A percentile compares a stretch with the other conserved stretches of the same genome.
phyloP scores from a whole-genome alignment of 148 eudicot genomes.

The Silene latifolia region DNA sequence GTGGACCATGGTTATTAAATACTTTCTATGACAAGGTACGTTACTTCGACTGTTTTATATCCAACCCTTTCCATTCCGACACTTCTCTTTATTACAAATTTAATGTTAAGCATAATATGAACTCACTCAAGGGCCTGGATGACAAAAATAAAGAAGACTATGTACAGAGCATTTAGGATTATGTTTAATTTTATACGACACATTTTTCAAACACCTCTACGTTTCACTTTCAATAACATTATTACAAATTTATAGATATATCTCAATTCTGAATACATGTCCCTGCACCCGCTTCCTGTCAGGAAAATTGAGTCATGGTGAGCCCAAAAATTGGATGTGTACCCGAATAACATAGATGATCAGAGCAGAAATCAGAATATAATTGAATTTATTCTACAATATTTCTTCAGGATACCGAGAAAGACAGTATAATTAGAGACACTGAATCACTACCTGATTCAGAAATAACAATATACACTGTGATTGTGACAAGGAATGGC shows the following conservation, averaged over 20 bases:
- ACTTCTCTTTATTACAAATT: background rate
- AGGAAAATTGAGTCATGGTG: too few relatives aligned
- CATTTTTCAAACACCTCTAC: too few relatives aligned
- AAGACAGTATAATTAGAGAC: background rate
- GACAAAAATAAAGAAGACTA: background rate
- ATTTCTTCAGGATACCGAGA: background rate
- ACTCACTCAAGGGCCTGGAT: background rate
- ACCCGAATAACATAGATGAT: background rate
- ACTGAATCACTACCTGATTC: slow-evolving; percentile 59
- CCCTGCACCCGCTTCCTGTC: too few relatives aligned
- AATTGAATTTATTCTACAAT: background rate
- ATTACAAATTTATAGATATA: too few relatives aligned
- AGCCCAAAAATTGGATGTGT: background rate
- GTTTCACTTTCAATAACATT: too few relatives aligned
- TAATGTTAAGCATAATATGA: too few relatives aligned
- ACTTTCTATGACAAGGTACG: background rate
- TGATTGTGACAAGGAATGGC: slow-evolving; percentile 89
- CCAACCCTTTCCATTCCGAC: background rate
- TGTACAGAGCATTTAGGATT: too few relatives aligned
- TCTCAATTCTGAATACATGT: too few relatives aligned
- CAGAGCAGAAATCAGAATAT: background rate
- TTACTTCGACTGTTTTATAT: background rate
- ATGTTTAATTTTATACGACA: too few relatives aligned
- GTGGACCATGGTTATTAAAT: background rate
- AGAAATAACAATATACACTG: slow-evolving; percentile 73